Conservation (phyloP, 1,139 yeast genomes). For the Nakaseomyces kungkrabaensis region DNA sequence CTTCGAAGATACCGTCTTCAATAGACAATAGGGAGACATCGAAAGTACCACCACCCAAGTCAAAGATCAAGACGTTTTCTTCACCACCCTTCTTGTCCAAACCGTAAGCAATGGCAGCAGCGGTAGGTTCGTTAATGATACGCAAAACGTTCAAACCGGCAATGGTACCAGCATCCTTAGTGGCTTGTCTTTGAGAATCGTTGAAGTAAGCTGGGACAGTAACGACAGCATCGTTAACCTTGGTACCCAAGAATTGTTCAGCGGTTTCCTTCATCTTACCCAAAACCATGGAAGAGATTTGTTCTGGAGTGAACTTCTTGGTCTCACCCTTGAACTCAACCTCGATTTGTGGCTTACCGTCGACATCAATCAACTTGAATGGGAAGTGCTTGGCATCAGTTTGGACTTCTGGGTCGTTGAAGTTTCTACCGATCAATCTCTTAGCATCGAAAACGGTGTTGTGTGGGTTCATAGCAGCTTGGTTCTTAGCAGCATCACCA, state of each 20-base stretch:
- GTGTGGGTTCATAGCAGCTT: conserved; percentile 95
- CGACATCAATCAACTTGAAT: conserved; percentile 80
- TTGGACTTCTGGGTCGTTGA: conserved; percentile 83
- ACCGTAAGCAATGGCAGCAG: conserved; percentile 99
- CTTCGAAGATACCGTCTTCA: conserved; percentile 97
- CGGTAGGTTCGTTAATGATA: conserved; percentile 97
- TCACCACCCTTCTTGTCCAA: conserved; percentile 83
- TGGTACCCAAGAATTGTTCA: conserved; percentile 86
- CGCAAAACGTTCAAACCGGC: conserved; percentile 95
- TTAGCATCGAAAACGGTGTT: conserved; percentile 98
- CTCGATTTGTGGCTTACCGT: conserved; percentile 87
- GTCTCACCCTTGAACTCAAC: conserved; percentile 92
- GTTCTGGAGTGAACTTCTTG: conserved; percentile 94
- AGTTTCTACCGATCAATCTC: conserved; percentile 96
- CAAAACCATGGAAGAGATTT: conserved; percentile 92
- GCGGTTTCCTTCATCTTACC: conserved; percentile 98
- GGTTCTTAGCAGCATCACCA: conserved; percentile 99
- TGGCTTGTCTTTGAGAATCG: conserved; percentile 98
- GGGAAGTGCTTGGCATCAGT: conserved; percentile 97
- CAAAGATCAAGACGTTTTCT: conserved; percentile 88
- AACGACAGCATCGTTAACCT: conserved; percentile 89
- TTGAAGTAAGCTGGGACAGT: conserved; percentile 98
- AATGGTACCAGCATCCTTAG: conserved; percentile 98
- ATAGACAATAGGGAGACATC: conserved; percentile 93
- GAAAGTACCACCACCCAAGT: conserved; percentile 99